Base-by-base conservation (phyloP, 2,329 filamentous ascomycete genomes). In the Pseudogymnoascus pannorum region DNA sequence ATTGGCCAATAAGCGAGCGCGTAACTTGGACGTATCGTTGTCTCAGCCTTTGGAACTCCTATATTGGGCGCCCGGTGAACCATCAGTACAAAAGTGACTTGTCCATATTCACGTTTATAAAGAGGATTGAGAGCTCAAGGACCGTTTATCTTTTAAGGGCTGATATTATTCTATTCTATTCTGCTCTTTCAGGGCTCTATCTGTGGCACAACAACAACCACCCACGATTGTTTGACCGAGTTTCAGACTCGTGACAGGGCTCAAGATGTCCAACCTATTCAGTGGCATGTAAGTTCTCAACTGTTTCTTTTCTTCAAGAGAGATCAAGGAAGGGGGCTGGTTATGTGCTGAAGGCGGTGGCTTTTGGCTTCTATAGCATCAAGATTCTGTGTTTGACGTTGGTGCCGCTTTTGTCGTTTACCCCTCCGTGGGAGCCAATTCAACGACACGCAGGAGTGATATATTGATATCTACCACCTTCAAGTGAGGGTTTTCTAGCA, bases 231-330 rank as follows among this genome's bases (percentile, higher is more conserved):
- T 54, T 54, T 54, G 48, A 54, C 48, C 48, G 48, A 33, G 48
- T 54, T 54, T 54, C 48, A 20, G 48, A 54, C 48, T 54, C 48
- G 48, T 54, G 48, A 33, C 38, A 33, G n/a, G 12, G 11, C 26
- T 57, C 59, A 59, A 61, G 61, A 72, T 72, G 71, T 72, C 71
- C 57, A 72, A 71, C 63, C 62, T 72, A 60, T 72, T 72, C 62
- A 71, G 70, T 66, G 71, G 71, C 68, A 72, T 72, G 71, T 72
- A 65, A 60, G 71, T 72, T 65, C 29, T 24, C 59, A 18, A 54
- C 18, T 24, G 48, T 54, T 51, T 33, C 59, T 33, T 60, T 54
- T 33, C 9, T 54, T 33, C 2, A 20, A 33, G 9, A 18, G 26
- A 33, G 48, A 31, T 14, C 9, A 11, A 11, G 31, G 48, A 31